Percentiles rank a stretch among this genome's conserved stretches.
phyloP scores from a whole-genome alignment of 306 rosid genomes.

The Carpinus fangiana region DNA sequence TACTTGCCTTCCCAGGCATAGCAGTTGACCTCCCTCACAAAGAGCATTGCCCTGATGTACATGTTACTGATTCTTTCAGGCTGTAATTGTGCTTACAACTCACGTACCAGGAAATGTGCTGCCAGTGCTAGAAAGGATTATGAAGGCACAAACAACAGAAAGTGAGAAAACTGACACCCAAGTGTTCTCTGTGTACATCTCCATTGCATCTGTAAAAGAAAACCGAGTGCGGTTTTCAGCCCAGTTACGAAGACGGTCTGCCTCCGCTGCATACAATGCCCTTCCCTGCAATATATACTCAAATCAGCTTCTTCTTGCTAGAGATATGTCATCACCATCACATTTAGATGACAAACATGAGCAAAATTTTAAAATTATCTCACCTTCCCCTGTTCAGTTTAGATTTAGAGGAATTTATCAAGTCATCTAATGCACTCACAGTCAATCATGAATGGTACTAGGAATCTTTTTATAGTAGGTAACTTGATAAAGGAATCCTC shows the following conservation, averaged over 20 bases:
- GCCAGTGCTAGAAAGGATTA: constrained; percentile 82
- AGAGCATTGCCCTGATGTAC: not conserved
- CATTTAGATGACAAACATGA: too few relatives aligned
- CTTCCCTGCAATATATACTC: constrained; percentile 56
- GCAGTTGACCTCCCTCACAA: constrained; percentile 20
- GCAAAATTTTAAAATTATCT: too few relatives aligned
- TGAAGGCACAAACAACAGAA: constrained; percentile 90
- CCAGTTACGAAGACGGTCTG: constrained; percentile 91
- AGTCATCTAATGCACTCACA: not conserved
- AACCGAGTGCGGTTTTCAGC: constrained; percentile 84
- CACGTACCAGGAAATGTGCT: constrained; percentile 67
- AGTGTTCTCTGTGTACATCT: constrained; percentile 90
- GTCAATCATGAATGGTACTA: not conserved
- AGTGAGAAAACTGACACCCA: constrained; percentile 94
- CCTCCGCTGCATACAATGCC: constrained; percentile 89
- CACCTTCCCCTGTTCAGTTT: not conserved
- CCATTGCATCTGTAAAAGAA: constrained; percentile 90
- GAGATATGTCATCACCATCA: not conserved
- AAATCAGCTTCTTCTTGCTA: constrained; percentile 1
- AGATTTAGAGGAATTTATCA: not conserved
- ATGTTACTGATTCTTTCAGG: constrained; percentile 6
- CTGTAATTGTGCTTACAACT: constrained; percentile 6
- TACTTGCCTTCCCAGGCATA: constrained; percentile 25
- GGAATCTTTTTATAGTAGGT: not conserved
- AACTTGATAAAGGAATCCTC: not conserved